A percentile compares a stretch with the other conserved stretches of the same genome.
These are phyloP conservation scores for Solanum hybrid DNA, from an alignment of 305 asterid genomes.

Conservation along the genomic window DNA sequence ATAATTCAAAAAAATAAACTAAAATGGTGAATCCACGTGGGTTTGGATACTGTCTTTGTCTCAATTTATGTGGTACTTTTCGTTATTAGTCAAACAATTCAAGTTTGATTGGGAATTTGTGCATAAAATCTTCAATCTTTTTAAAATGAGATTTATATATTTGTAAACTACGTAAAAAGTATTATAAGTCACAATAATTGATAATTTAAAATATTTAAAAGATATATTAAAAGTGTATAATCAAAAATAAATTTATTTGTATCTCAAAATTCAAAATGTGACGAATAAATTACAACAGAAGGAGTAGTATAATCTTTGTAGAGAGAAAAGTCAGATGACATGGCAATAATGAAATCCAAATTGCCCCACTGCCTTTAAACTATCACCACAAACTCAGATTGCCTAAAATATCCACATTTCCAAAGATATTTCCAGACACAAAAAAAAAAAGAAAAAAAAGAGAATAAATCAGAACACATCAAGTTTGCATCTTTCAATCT, in stretches of 20 bases:
- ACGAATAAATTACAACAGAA: too few species aligned
- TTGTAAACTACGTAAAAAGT: too few species aligned
- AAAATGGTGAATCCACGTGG: background rate
- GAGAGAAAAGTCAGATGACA: constrained; percentile 5
- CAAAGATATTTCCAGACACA: background rate
- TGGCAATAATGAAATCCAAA: constrained; percentile 39
- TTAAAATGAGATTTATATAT: too few species aligned
- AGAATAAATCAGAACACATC: background rate
- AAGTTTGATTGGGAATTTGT: rapidly evolving
- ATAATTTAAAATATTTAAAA: too few species aligned
- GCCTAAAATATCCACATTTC: constrained; percentile 38
- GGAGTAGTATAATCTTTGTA: background rate
- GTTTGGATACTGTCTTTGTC: too few species aligned
- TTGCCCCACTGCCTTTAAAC: constrained; percentile 16
- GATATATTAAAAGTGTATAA: too few species aligned
- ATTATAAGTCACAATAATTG: too few species aligned
- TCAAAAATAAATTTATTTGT: too few species aligned
- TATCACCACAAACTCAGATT: constrained; percentile 64
- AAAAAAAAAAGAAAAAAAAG: too few species aligned
- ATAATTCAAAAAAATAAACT: background rate
- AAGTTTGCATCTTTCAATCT: background rate
- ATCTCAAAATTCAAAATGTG: rapidly evolving
- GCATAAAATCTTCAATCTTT: too few species aligned
- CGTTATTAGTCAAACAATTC: too few species aligned
- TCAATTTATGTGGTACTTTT: too few species aligned